Evolutionary conservation across 1,284 basidiomycete species (phyloP), one percentile per base, ranked within the genome.

Genomic region (Trichosporon faecale): DNA sequence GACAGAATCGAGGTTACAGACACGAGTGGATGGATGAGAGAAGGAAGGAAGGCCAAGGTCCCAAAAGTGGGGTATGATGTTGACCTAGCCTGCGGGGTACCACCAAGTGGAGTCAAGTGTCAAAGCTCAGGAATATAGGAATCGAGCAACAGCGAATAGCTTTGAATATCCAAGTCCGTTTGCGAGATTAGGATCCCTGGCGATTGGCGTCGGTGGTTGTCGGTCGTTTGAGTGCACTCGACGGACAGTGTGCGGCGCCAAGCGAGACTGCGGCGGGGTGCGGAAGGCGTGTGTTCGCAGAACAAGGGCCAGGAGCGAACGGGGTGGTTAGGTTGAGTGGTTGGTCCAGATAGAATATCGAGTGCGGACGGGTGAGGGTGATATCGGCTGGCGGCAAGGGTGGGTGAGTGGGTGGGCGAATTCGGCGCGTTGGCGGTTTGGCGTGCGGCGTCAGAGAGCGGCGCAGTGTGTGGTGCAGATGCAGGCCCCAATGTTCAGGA

Each of bases 21-120:
- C 57, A 61, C 57, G 57, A 18, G 57, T 61, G 57, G 57, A 61
- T 61, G 57, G 57, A n/a, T 61, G 57, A 31, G 57, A 61, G 57
- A 31, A 61, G 57, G 57, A 31, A 61, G 57, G 57, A 61, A 61
- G 57, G 57, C 57, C 57, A 33, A 31, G 29, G 57, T 61, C 57
- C 29, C 57, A 61, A 61, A 31, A 61, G 57, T 61, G 57, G 57
- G 57, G 57, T 61, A 61, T 11, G 57, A 31, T 61, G 57, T 61
- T 61, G 57, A 61, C 57, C 57, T 61, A 61, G 57, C 57, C 29
- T n/a, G 27, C 27, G 57, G 57, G 57, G 57, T 31, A 61, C 27
- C 57, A 23, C 49, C 18, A 61, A 23, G 27, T n/a, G 29, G 57
- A 61, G 27, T 29, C 27, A 27, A 60, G 55, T 29, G 55, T 31